Evolutionary conservation across 352 stramenopile genomes (phyloP).

Genomic region (Peronospora farinosa): DNA sequence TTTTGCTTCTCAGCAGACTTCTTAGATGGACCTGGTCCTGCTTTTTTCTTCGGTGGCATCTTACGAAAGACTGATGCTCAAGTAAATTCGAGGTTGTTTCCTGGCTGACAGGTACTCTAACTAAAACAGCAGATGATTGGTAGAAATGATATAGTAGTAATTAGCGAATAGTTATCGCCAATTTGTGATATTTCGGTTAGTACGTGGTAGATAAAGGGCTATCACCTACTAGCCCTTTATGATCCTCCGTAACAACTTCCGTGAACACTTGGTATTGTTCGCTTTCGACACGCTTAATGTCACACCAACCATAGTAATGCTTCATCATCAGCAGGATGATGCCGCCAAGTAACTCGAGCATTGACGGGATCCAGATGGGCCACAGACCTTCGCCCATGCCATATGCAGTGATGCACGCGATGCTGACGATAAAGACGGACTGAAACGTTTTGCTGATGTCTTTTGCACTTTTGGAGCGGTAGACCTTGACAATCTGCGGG

Average conservation of each 20-base stretch:
- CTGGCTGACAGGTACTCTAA: constrained; percentile 23
- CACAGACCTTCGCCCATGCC: constrained; percentile 41
- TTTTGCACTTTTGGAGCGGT: constrained; percentile 46
- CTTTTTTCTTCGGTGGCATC: constrained; percentile 79
- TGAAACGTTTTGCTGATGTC: constrained; percentile 53
- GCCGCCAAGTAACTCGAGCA: constrained; percentile 36
- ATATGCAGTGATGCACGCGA: constrained; percentile 42
- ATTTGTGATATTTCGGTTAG: not conserved
- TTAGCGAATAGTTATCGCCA: constrained; percentile 5
- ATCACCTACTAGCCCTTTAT: not conserved
- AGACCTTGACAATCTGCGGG: constrained; percentile 60
- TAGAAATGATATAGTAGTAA: constrained; percentile 4
- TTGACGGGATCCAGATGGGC: constrained; percentile 55
- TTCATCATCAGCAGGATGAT: constrained; percentile 44
- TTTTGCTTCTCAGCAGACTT: constrained; percentile 89
- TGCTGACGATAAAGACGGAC: constrained; percentile 37
- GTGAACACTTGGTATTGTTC: constrained; percentile 6
- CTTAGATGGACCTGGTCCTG: constrained; percentile 48
- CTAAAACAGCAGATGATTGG: constrained; percentile 11
- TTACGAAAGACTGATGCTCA: constrained; percentile 2
- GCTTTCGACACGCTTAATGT: constrained; percentile 9
- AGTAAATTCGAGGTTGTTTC: constrained; percentile 10
- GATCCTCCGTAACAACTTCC: constrained; percentile 9
- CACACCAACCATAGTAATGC: constrained; percentile 34
- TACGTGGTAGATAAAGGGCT: constrained; percentile 2